Percentiles rank a stretch among this genome's conserved stretches.
Conservation (phyloP, 495 filamentous ascomycete species). For the Podospora sp. region DNA sequence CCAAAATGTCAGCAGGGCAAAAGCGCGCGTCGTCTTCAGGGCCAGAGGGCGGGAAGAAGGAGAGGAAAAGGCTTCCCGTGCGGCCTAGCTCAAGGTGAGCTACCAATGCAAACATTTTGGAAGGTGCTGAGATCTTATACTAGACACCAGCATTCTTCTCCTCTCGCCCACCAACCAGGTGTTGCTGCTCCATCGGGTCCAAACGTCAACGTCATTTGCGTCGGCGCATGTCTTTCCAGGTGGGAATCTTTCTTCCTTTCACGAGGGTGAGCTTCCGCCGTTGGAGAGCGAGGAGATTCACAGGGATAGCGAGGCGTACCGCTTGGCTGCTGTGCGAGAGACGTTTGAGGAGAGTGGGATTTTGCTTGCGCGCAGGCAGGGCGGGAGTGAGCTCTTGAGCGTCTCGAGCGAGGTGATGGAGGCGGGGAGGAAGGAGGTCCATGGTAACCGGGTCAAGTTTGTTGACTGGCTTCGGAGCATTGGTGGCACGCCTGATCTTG, state of each 20-base stretch:
- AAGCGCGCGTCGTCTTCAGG: neutral
- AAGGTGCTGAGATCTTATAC: too few relatives aligned
- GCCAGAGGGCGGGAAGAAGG: neutral
- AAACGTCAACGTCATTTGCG: constrained; percentile 79
- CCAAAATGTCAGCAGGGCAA: neutral
- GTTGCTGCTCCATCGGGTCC: constrained; percentile 82
- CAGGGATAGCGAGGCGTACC: constrained; percentile 67
- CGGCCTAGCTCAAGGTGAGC: neutral
- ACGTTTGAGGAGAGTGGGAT: constrained; percentile 96
- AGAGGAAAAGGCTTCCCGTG: neutral
- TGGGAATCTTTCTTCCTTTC: constrained; percentile 73
- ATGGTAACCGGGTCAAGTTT: constrained; percentile 62
- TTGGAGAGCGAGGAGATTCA: constrained; percentile 56
- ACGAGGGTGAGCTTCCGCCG: constrained; percentile 65
- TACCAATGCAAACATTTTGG: too few relatives aligned
- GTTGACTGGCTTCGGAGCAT: constrained; percentile 63
- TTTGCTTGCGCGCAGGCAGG: constrained; percentile 64
- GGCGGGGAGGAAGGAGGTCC: constrained; percentile 66
- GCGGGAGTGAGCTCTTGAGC: constrained; percentile 15
- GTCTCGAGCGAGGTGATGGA: constrained; percentile 53
- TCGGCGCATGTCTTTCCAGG: constrained; percentile 96
- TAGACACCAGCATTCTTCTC: constrained; percentile 67
- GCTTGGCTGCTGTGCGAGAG: constrained; percentile 81
- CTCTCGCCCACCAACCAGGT: constrained; percentile 85
- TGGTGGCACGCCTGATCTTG: constrained; percentile 67